phyloP scores from a whole-genome alignment of 441 rosid genomes.

The Syzygium syzygioides region DNA sequence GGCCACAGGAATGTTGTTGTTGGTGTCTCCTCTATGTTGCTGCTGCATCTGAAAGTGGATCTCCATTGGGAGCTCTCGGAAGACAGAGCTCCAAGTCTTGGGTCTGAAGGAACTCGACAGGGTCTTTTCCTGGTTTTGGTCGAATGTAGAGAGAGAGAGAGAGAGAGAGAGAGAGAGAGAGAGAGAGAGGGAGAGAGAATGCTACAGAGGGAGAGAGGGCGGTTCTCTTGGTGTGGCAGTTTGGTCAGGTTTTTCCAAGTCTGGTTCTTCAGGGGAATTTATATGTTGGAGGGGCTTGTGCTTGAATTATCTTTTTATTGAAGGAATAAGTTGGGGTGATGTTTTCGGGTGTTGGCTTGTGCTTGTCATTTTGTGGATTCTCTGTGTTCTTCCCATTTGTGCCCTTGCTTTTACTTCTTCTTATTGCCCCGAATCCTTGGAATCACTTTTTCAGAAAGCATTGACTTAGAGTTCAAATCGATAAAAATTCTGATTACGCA shows the following conservation, averaged over 20 bases:
- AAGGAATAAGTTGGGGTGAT: slow-evolving; percentile 9
- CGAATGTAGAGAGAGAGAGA: neutral
- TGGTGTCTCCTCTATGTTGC: neutral
- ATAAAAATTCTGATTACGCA: too few species aligned
- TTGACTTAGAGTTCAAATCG: neutral
- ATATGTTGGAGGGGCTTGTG: slow-evolving; percentile 13
- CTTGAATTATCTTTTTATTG: neutral
- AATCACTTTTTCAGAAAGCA: neutral
- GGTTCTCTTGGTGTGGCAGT: neutral
- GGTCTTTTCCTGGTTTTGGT: neutral
- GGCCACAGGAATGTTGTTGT: slow-evolving; percentile 3
- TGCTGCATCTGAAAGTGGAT: slow-evolving; percentile 41
- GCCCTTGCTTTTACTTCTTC: neutral
- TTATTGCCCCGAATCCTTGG: neutral
- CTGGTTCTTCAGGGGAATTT: slow-evolving; percentile 10
- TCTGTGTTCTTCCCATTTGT: neutral
- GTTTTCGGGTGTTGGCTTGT: slow-evolving; percentile 13
- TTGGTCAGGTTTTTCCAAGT: slow-evolving; percentile 4
- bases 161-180: neutral
- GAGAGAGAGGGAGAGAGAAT: neutral
- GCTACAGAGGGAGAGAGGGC: neutral
- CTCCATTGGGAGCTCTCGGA: slow-evolving; percentile 29
- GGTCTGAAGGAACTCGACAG: neutral
- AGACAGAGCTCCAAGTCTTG: neutral
- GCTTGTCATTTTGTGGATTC: slow-evolving; percentile 5